Conservation (phyloP, 2,329 filamentous ascomycete species). For the Tolypocladium tundrense region DNA sequence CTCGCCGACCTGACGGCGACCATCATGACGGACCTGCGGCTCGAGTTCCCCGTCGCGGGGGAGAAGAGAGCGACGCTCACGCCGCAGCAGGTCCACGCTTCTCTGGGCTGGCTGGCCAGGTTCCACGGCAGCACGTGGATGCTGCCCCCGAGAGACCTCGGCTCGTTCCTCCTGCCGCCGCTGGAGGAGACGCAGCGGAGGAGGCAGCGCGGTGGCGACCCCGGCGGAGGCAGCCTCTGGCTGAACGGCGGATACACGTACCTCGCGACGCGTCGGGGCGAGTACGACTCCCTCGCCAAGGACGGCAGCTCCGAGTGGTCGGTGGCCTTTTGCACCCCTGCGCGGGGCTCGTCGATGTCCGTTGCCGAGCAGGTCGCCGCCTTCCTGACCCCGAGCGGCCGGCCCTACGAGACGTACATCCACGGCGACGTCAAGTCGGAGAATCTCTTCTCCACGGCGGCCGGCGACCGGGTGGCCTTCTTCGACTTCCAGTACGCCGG, state of each 20-base stretch:
- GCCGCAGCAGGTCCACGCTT: slow-evolving; percentile 35
- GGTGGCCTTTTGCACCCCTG: slow-evolving; percentile 29
- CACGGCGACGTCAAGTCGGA: slow-evolving; percentile 63
- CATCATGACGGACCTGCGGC: slow-evolving; percentile 45
- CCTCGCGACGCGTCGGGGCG: slow-evolving; percentile 48
- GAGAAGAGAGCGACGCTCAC: slow-evolving; percentile 40
- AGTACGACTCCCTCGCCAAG: slow-evolving; percentile 37
- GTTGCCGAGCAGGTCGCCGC: slow-evolving; percentile 42
- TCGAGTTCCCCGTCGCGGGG: slow-evolving; percentile 43
- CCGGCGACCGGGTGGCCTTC: slow-evolving; percentile 45
- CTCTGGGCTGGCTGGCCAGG: slow-evolving; percentile 50
- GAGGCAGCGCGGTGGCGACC: slow-evolving; percentile 3
- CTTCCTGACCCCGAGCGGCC: slow-evolving; percentile 35
- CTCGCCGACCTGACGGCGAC: slow-evolving; percentile 37
- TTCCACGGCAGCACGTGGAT: slow-evolving; percentile 50
- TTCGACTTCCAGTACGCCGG: slow-evolving; percentile 64
- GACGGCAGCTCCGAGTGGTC: slow-evolving; percentile 47
- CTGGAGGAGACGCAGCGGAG: slow-evolving; percentile 36
- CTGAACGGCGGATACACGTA: slow-evolving; percentile 61
- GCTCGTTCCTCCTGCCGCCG: slow-evolving; percentile 40
- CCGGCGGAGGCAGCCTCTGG: slow-evolving; percentile 34
- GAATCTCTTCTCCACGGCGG: slow-evolving; percentile 48
- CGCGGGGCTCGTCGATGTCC: slow-evolving; percentile 15
- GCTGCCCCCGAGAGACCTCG: slow-evolving; percentile 12
- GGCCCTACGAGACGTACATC: slow-evolving; percentile 43